These are phyloP conservation scores for Mallotus japonicus DNA, from an alignment of 441 rosid genomes.

Conservation along the genomic window DNA sequence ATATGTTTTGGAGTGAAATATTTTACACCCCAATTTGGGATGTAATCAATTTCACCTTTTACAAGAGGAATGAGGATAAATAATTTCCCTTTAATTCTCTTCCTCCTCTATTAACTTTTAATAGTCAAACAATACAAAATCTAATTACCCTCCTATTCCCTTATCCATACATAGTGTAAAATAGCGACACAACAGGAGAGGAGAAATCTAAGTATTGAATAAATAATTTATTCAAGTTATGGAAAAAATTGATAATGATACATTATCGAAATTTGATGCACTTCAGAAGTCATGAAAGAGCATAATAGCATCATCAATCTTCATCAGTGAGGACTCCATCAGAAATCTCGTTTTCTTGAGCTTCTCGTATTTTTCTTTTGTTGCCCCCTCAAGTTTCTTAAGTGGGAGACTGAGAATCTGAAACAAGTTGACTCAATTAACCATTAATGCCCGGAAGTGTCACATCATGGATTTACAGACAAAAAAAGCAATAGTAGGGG, in stretches of 20 bases:
- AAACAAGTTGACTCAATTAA: neutral
- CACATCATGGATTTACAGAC: neutral
- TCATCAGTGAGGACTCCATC: slow-evolving; percentile 51
- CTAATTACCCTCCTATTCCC: too few relatives aligned
- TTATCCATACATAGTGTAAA: too few relatives aligned
- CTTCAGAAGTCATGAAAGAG: slow-evolving; percentile 76
- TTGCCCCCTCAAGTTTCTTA: slow-evolving; percentile 39
- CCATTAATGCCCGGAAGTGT: neutral
- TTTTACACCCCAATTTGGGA: too few relatives aligned
- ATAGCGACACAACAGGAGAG: too few relatives aligned
- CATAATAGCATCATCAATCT: slow-evolving; percentile 75
- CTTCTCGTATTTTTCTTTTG: slow-evolving; percentile 34
- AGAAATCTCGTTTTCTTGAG: slow-evolving; percentile 39
- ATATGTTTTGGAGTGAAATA: too few relatives aligned
- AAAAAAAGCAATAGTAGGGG: neutral
- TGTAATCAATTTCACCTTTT: too few relatives aligned
- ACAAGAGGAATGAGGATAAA: too few relatives aligned
- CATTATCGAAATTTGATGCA: neutral
- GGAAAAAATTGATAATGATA: neutral
- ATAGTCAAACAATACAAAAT: too few relatives aligned
- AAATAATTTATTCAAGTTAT: neutral
- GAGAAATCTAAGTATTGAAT: too few relatives aligned
- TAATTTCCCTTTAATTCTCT: too few relatives aligned
- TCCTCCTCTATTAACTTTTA: too few relatives aligned
- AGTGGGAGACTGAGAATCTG: slow-evolving; percentile 48